Conservation (phyloP, 225 moss, liverwort and hornwort species). For the Neckera pumila region DNA sequence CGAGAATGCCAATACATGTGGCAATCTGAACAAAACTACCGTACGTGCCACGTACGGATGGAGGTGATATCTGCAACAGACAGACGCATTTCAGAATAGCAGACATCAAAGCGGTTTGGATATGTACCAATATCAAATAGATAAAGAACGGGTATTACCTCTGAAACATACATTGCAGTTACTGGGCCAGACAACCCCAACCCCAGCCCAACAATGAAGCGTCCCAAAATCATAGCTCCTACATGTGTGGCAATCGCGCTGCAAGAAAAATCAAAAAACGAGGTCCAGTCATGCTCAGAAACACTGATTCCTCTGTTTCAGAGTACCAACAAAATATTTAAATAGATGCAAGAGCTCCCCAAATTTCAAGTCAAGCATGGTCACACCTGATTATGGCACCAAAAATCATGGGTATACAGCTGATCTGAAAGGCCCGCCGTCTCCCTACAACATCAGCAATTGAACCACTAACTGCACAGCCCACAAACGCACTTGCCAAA, state of each 20-base stretch:
- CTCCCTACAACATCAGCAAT: slow-evolving; percentile 67
- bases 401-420: slow-evolving; percentile 65
- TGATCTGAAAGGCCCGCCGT: slow-evolving; percentile 67
- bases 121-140: not conserved
- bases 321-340: not conserved
- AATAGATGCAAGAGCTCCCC: not conserved
- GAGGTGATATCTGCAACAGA: slow-evolving; percentile 64
- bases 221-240: slow-evolving; percentile 61
- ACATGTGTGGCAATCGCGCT: slow-evolving; percentile 62
- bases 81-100: not conserved
- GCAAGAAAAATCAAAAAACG: not conserved
- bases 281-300: not conserved
- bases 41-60: slow-evolving; percentile 70
- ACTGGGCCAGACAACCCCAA: slow-evolving; percentile 78
- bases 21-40: slow-evolving; percentile 74
- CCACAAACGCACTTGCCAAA: slow-evolving; percentile 68
- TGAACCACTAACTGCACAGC: slow-evolving; percentile 68
- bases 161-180: slow-evolving; percentile 79
- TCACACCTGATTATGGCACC: slow-evolving; percentile 64
- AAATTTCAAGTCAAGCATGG: not conserved
- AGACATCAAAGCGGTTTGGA: not conserved
- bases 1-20: slow-evolving; percentile 71
- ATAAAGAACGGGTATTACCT: slow-evolving; percentile 27
- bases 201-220: slow-evolving; percentile 72
- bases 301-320: not conserved